These are phyloP conservation scores for Ceriops zippeliana DNA, from an alignment of 345 rosid species.

Conservation along the genomic window DNA sequence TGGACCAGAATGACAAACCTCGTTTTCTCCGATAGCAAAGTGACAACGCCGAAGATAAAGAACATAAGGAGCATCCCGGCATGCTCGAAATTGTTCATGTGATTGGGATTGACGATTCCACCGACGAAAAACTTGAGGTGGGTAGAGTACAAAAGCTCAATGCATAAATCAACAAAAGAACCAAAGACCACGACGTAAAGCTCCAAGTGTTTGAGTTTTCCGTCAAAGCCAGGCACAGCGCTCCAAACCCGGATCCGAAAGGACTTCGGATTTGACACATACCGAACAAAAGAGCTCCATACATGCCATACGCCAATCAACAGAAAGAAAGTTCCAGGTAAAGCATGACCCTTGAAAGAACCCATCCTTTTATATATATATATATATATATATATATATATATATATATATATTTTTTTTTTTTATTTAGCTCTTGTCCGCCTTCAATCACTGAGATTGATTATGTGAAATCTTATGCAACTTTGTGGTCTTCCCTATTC, in stretches of 20 bases:
- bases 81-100: slow-evolving; percentile 95
- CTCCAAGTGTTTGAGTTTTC: slow-evolving; percentile 73
- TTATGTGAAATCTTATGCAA: background rate
- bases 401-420: too few species aligned
- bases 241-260: slow-evolving; percentile 82
- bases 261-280: slow-evolving; percentile 54
- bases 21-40: slow-evolving; percentile 69
- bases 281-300: slow-evolving; percentile 67
- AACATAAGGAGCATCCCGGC: slow-evolving; percentile 98
- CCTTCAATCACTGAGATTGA: background rate
- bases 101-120: slow-evolving; percentile 76
- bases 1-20: slow-evolving; percentile 42
- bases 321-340: slow-evolving; percentile 82
- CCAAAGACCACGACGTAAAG: slow-evolving; percentile 74
- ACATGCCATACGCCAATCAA: slow-evolving; percentile 81
- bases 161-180: slow-evolving; percentile 70
- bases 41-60: slow-evolving; percentile 64
- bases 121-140: slow-evolving; percentile 78
- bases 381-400: too few species aligned
- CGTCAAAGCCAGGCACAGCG: slow-evolving; percentile 76
- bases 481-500: slow-evolving; percentile 5
- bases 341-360: slow-evolving; percentile 86
- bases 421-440: background rate
- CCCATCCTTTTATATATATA: slow-evolving; percentile 48
- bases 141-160: slow-evolving; percentile 87